A percentile compares a stretch with the other conserved stretches of the same genome.
These are phyloP conservation scores for Zygotorulaspora chibaensis DNA, from an alignment of 805 yeast genomes.

Conservation along the genomic window DNA sequence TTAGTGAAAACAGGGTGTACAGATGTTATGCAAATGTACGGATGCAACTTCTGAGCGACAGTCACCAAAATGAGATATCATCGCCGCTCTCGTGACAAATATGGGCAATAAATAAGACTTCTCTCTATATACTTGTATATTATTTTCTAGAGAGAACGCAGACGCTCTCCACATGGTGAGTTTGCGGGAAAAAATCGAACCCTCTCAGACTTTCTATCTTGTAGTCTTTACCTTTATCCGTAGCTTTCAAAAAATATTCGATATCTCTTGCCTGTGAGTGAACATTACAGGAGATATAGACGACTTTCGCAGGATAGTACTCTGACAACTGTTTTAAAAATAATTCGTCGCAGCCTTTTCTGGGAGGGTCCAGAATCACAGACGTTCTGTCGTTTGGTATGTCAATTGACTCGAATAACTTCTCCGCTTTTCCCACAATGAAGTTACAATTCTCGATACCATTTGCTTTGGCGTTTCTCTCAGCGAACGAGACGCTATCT, in stretches of 20 bases:
- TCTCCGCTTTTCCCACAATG: slow-evolving; percentile 88
- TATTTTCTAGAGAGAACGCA: slow-evolving; percentile 54
- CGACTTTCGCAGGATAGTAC: slow-evolving; percentile 79
- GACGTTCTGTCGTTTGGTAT: slow-evolving; percentile 75
- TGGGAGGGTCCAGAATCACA: slow-evolving; percentile 92
- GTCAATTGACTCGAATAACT: slow-evolving; percentile 72
- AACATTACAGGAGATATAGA: slow-evolving; percentile 96
- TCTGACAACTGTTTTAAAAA: slow-evolving; percentile 81
- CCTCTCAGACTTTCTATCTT: slow-evolving; percentile 81
- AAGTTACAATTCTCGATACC: slow-evolving; percentile 74
- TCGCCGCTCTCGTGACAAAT: too few relatives aligned
- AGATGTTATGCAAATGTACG: background rate
- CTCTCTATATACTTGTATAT: background rate
- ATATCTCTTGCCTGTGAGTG: slow-evolving; percentile 96
- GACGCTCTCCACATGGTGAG: slow-evolving; percentile 87
- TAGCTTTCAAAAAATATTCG: slow-evolving; percentile 69
- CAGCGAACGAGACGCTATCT: slow-evolving; percentile 86
- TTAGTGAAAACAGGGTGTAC: too few relatives aligned
- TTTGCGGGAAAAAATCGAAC: slow-evolving; percentile 94
- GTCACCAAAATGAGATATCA: too few relatives aligned
- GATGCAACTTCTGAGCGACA: background rate
- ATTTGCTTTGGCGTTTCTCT: slow-evolving; percentile 71
- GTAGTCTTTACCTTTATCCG: slow-evolving; percentile 59
- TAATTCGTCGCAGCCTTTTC: slow-evolving; percentile 91
- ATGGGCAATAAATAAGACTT: slow-evolving; percentile 1